Conservation (phyloP, 805 yeast species). For the Zygoascus biomembranicola region DNA sequence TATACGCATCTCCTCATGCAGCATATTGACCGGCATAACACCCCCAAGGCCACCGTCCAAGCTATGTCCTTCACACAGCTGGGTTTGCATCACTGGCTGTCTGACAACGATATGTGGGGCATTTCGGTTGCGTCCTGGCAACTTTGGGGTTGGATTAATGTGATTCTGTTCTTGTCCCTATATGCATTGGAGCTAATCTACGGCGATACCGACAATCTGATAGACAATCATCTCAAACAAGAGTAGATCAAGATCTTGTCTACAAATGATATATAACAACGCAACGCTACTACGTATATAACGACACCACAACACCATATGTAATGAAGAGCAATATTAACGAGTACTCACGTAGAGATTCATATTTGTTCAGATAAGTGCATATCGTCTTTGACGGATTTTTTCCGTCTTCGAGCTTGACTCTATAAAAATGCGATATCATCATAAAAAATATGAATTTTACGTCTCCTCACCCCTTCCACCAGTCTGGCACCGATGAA, state of each 20-base stretch:
- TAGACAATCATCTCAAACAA: constrained; percentile 14
- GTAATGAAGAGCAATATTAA: background rate
- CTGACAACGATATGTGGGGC: constrained; percentile 29
- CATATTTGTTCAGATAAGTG: background rate
- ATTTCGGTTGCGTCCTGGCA: constrained; percentile 58
- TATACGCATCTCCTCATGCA: constrained; percentile 91
- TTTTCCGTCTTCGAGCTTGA: constrained; percentile 27
- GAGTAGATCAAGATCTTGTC: constrained; percentile 4
- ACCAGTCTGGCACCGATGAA: background rate
- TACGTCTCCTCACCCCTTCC: background rate
- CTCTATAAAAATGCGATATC: constrained; percentile 27
- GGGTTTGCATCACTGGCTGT: constrained; percentile 9
- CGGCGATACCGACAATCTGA: constrained; percentile 15
- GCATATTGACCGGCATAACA: constrained; percentile 48
- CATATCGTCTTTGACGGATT: constrained; percentile 2
- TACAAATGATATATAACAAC: background rate
- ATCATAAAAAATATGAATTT: constrained; percentile 15
- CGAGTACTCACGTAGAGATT: background rate
- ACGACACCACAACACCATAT: too few species aligned
- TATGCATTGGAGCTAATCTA: constrained; percentile 67
- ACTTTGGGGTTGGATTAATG: constrained; percentile 96
- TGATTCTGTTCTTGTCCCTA: constrained; percentile 67
- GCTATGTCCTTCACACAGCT: background rate
- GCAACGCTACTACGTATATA: background rate
- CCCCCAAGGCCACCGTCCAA: background rate